These are phyloP conservation scores for Abrus precatorius DNA, from an alignment of 306 rosid species.

Conservation along the genomic window DNA sequence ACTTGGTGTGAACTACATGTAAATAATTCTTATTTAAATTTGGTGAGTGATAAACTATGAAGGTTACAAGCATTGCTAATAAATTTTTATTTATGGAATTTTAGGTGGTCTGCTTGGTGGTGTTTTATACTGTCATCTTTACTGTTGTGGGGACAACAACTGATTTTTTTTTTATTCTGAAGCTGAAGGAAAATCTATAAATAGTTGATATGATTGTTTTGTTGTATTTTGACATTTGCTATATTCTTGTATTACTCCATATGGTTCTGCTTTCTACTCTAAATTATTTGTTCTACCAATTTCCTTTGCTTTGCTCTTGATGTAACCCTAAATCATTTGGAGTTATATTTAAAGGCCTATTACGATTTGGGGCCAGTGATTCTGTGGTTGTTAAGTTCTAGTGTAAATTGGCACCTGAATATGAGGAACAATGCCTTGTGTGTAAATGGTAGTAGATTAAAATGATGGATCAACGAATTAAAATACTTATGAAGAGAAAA, in stretches of 20 bases:
- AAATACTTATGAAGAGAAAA: too few relatives aligned
- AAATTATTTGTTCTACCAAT: background rate
- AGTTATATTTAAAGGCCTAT: background rate
- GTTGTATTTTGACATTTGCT: background rate
- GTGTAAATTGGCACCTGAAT: background rate
- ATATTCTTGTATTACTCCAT: background rate
- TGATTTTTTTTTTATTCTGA: conserved; percentile 67
- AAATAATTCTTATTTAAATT: background rate
- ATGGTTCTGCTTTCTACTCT: background rate
- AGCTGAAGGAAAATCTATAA: conserved; percentile 42
- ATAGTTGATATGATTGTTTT: background rate
- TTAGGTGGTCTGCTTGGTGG: conserved; percentile 88
- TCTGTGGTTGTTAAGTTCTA: background rate
- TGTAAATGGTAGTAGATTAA: too few relatives aligned
- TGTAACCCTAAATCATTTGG: background rate
- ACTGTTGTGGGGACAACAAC: conserved; percentile 74
- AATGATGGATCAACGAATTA: too few relatives aligned
- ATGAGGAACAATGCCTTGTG: too few relatives aligned
- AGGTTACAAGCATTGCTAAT: background rate
- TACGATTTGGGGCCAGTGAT: background rate
- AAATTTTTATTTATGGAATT: conserved; percentile 38
- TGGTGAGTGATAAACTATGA: conserved; percentile 7
- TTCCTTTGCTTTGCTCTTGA: background rate
- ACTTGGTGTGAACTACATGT: conserved; percentile 9
- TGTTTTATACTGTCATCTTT: conserved; percentile 65